Base-by-base conservation (phyloP, 495 filamentous ascomycete genomes). In the Antarctomyces pellizariae region DNA sequence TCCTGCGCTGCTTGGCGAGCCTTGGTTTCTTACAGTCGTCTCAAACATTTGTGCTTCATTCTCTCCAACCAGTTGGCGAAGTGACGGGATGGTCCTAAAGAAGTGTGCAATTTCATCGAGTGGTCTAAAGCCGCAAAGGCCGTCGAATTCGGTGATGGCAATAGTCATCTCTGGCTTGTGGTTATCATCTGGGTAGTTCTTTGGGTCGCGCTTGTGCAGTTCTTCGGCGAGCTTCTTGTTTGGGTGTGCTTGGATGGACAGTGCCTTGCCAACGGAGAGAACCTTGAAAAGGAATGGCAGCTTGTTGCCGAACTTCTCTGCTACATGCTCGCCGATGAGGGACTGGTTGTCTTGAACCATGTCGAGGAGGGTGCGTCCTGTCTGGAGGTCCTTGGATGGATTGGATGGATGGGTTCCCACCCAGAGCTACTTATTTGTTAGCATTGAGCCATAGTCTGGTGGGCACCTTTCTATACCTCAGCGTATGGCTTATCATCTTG, bases 91-190 rank as follows among this genome's bases (percentile, higher is more conserved):
- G 1, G 64, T 63, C 10, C 66, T 50, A 6, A 99, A 59, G 47
- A 95, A 93, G 45, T 89, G 77, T 2, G 67, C 54, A 25, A 93
- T 84, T 49, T 99, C 78, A 13, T 43, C 57, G 7, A 95, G 51
- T 0, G 86, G 86, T 9, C 86, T 67, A 57, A 97, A 97, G 9
- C 86, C 84, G 41, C 86, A 97, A 15, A 97, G 59, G 4, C 86
- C 86, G 42, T 93, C 86, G 35, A 97, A 97, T 2, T 75, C 71
- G 1, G 86, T 93, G 43, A 97, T 69, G 29, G 86, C 86, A 42
- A 97, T 91, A 29, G 84, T 75, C 86, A 97, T 97, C 49, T 97
- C 86, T 24, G 86, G 86, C 49, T 97, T 97, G 57, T 97, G 86
- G 49, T 97, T 97, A 53, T 93, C 84, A 59, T 97, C 84, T 32